Percentiles rank a stretch among this genome's conserved stretches.
Evolutionary conservation across 441 rosid species (phyloP).

Genomic region (Mallotus japonicus): DNA sequence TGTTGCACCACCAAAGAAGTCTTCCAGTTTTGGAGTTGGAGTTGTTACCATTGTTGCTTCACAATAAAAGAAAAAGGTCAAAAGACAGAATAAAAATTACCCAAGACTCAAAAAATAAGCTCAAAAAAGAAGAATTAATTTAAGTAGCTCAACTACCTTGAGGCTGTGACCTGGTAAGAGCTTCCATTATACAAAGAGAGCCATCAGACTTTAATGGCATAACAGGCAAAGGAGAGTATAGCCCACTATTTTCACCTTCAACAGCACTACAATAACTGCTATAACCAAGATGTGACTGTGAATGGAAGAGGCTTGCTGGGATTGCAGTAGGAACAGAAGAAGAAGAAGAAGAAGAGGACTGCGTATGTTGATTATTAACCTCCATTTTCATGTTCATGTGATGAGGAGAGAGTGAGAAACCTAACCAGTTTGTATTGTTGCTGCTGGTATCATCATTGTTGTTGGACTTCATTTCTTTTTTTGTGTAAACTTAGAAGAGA

Average conservation of each 20-base stretch:
- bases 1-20: slow-evolving; percentile 74
- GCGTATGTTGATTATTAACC: slow-evolving; percentile 32
- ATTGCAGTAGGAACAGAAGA: slow-evolving; percentile 37
- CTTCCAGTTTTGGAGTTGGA: slow-evolving; percentile 88
- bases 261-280: slow-evolving; percentile 51
- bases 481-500: slow-evolving; percentile 16
- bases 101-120: slow-evolving; percentile 9
- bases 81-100: slow-evolving; percentile 18
- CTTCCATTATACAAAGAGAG: slow-evolving; percentile 93
- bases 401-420: slow-evolving; percentile 73
- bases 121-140: slow-evolving; percentile 6
- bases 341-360: slow-evolving; percentile 21
- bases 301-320: slow-evolving; percentile 42
- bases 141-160: slow-evolving; percentile 32
- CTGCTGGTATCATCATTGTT: slow-evolving; percentile 41
- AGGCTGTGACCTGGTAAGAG: slow-evolving; percentile 66
- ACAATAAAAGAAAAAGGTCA: slow-evolving; percentile 22
- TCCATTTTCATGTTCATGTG: slow-evolving; percentile 67
- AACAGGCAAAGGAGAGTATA: slow-evolving; percentile 56
- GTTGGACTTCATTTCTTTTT: slow-evolving; percentile 55
- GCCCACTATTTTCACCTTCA: slow-evolving; percentile 40
- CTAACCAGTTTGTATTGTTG: slow-evolving; percentile 57
- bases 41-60: slow-evolving; percentile 42
- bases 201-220: slow-evolving; percentile 98
- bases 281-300: slow-evolving; percentile 38